Evolutionary conservation across 768 basidiomycete species (phyloP), one percentile per base, ranked within the genome.

Genomic region (Suillus discolor): DNA sequence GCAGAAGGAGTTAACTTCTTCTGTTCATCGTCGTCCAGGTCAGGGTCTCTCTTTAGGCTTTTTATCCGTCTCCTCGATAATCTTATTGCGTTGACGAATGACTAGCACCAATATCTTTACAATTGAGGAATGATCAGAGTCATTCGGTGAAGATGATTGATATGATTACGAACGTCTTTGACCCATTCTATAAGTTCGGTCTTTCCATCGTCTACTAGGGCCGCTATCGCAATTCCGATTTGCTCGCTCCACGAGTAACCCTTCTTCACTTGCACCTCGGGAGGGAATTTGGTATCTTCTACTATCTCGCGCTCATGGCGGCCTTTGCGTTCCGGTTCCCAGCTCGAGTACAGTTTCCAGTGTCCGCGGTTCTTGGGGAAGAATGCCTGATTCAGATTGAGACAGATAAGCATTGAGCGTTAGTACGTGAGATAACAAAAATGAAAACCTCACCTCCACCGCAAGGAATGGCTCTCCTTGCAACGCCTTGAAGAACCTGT

Each of bases 401-500:
- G 62, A 47, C 41, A 67, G 69, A 70, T 77, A 66, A 73, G 66
- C 69, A 69, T 64, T 65, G 62, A 57, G 67, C 54, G n/a, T 42
- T 57, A 63, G 64, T 49, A 45, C 47, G 65, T 47, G 67, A 68
- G 72, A 72, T 72, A 73, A 69, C 68, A 63, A 61, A 74, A 49
- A 73, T 66, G 71, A 77, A 67, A 69, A 70, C 78, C 80, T 70
- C 71, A 96, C 96, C 84, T 99, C 95, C 67, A 98, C 84, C 66
- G 94, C 85, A 57, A 98, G 82, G 79, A 98, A 92, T 0, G 93
- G 84, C 67, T 97, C 91, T 68, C 93, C 88, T 62, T 87, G 85
- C 57, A 95, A 83, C 8, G 89, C 86, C 76, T 97, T 99, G 88
- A 99, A 99, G 83, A 99, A 99, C 74, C 91, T 89, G 31, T 93